These are phyloP conservation scores for Fusarium concolor DNA, from an alignment of 2,329 filamentous ascomycete genomes.

Conservation along the genomic window DNA sequence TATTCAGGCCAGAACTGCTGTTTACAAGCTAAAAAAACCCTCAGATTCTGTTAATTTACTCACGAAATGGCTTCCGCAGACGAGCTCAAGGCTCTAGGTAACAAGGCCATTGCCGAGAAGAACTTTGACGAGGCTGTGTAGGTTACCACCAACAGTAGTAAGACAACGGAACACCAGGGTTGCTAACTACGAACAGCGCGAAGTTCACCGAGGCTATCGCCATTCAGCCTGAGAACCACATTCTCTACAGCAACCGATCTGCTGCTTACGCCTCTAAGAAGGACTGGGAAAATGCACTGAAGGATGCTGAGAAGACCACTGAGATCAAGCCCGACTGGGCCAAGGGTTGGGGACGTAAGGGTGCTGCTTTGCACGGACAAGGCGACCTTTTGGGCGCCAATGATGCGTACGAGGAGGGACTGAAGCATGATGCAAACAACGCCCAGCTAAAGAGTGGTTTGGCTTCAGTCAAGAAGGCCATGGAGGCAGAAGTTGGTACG, in stretches of 20 bases:
- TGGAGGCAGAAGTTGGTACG: constrained; percentile 68
- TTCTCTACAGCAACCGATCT: constrained; percentile 97
- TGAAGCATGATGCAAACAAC: constrained; percentile 92
- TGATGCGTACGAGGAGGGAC: constrained; percentile 93
- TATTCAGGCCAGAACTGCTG: constrained; percentile 15
- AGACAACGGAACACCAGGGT: constrained; percentile 5
- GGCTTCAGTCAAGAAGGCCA: constrained; percentile 85
- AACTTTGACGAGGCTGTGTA: constrained; percentile 97
- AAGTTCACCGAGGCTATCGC: constrained; percentile 96
- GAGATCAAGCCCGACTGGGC: constrained; percentile 98
- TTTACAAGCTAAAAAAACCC: constrained; percentile 10
- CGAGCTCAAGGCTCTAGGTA: constrained; percentile 95
- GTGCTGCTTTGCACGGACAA: constrained; percentile 86
- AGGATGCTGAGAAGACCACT: constrained; percentile 93
- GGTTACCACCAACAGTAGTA: constrained; percentile 54
- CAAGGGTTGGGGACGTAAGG: constrained; percentile 95
- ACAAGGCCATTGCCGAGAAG: constrained; percentile 98
- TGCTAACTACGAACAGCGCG: constrained; percentile 66
- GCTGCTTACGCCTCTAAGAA: constrained; percentile 88
- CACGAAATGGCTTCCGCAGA: constrained; percentile 69
- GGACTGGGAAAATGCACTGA: constrained; percentile 84
- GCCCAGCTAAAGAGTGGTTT: constrained; percentile 92
- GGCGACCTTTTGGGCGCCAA: constrained; percentile 87
- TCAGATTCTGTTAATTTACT: constrained; percentile 21
- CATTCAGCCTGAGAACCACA: constrained; percentile 89